Percentiles rank a stretch among this genome's conserved stretches.
These are phyloP conservation scores for Sordariomycetes sp. DNA, from an alignment of 2,329 filamentous ascomycete genomes.

Conservation along the genomic window DNA sequence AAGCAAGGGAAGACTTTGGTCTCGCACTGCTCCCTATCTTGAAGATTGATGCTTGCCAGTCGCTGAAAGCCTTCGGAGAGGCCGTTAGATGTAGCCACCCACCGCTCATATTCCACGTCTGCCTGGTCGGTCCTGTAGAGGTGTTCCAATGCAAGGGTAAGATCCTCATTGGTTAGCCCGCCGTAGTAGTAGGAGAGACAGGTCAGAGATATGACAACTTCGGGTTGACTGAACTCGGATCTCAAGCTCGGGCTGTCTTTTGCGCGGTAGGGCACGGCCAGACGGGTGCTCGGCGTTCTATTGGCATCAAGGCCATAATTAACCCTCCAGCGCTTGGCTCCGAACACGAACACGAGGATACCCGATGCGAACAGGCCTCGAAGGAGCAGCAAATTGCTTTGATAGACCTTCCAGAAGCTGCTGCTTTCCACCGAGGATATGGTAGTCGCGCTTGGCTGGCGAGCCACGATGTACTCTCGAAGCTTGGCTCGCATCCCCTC, in stretches of 20 bases:
- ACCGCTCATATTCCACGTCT: constrained; percentile 42
- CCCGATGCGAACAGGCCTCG: constrained; percentile 53
- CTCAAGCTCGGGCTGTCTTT: constrained; percentile 55
- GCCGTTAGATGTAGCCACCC: constrained; percentile 25
- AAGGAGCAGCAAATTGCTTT: constrained; percentile 27
- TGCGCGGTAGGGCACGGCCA: constrained; percentile 58
- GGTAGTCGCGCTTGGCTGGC: constrained; percentile 2
- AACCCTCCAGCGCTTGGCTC: constrained; percentile 56
- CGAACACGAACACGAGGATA: constrained; percentile 49
- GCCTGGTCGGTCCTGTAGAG: constrained; percentile 49
- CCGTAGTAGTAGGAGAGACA: constrained; percentile 59
- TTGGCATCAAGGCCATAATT: constrained; percentile 48
- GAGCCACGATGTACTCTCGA: constrained; percentile 3
- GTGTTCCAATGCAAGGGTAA: constrained; percentile 37
- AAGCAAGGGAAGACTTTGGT: constrained; percentile 39
- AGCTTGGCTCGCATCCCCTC: background rate
- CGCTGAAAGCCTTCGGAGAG: constrained; percentile 37
- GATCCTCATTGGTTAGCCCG: constrained; percentile 39
- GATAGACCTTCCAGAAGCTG: constrained; percentile 1
- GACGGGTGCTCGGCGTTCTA: constrained; percentile 32
- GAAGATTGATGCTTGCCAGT: constrained; percentile 49
- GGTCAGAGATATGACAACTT: constrained; percentile 57
- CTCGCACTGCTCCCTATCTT: constrained; percentile 40
- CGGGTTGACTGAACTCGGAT: constrained; percentile 59
- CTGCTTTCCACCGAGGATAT: background rate